These are phyloP conservation scores for Dovyalis caffra DNA, from an alignment of 345 rosid species.

Conservation along the genomic window DNA sequence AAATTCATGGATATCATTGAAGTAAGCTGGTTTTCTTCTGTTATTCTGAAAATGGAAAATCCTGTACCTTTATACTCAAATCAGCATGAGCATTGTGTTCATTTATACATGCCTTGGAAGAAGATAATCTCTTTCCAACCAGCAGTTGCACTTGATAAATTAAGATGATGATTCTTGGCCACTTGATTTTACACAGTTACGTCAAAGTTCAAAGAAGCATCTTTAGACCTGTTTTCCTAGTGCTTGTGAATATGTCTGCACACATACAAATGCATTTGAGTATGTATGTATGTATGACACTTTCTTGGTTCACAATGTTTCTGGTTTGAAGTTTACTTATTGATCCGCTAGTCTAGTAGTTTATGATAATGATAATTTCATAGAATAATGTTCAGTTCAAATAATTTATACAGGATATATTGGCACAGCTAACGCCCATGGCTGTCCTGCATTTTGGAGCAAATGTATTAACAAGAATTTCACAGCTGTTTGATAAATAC, in stretches of 20 bases:
- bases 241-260: not conserved
- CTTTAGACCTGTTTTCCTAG: not conserved
- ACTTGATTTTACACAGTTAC: not conserved
- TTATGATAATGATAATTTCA: conserved; percentile 5
- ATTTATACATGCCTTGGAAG: not conserved
- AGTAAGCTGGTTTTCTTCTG: conserved; percentile 44
- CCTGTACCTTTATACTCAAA: not conserved
- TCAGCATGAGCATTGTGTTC: not conserved
- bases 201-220: not conserved
- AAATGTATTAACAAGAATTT: conserved; percentile 65
- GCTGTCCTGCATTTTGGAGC: conserved; percentile 77
- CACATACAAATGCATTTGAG: not conserved
- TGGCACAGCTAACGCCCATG: conserved; percentile 76
- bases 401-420: conserved; percentile 58
- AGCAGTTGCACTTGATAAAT: not conserved
- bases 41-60: conserved; percentile 2
- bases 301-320: not conserved
- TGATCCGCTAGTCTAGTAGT: conserved; percentile 2
- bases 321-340: not conserved
- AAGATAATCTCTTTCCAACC: not conserved
- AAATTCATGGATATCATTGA: conserved; percentile 74
- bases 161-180: not conserved
- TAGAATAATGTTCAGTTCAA: conserved; percentile 13
- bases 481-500: conserved; percentile 77
- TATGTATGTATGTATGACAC: not conserved